Evolutionary conservation across 805 yeast genomes (phyloP).

Genomic region (Jamesozyma jinghongensis): DNA sequence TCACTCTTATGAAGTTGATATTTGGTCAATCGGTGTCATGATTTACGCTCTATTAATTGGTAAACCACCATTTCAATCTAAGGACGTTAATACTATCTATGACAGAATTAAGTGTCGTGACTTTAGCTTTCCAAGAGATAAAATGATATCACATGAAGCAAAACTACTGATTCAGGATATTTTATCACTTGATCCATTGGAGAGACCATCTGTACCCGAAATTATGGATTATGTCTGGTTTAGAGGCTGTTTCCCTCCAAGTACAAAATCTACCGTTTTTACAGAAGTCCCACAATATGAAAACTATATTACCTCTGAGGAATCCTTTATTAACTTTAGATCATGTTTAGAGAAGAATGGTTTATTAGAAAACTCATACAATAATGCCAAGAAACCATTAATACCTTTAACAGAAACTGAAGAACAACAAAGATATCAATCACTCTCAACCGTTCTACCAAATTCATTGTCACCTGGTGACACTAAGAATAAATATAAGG

Average conservation of each 20-base stretch:
- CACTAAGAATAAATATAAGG: conserved; percentile 79
- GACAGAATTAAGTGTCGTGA: conserved; percentile 82
- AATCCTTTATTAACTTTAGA: conserved; percentile 59
- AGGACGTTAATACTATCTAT: conserved; percentile 85
- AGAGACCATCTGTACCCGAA: conserved; percentile 73
- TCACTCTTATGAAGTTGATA: conserved; percentile 89
- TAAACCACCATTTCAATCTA: conserved; percentile 96
- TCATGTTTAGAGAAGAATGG: conserved; percentile 59
- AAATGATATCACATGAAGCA: conserved; percentile 61
- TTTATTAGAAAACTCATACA: conserved; percentile 25
- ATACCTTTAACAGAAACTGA: conserved; percentile 3
- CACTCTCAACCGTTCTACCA: conserved; percentile 53
- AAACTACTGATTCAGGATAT: conserved; percentile 61
- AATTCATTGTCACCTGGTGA: conserved; percentile 88
- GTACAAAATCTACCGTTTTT: conserved; percentile 36
- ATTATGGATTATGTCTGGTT: conserved; percentile 83
- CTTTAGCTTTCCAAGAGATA: conserved; percentile 66
- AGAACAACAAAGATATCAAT: conserved; percentile 31
- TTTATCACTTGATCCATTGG: conserved; percentile 65
- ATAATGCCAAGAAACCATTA: conserved; percentile 1
- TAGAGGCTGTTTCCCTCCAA: conserved; percentile 76
- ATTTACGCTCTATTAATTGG: conserved; percentile 86
- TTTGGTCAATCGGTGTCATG: conserved; percentile 98
- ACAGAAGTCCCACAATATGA: conserved; percentile 57
- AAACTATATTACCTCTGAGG: conserved; percentile 44